Conservation (phyloP, 1,139 yeast genomes). For the Kodamaea ohmeri region DNA sequence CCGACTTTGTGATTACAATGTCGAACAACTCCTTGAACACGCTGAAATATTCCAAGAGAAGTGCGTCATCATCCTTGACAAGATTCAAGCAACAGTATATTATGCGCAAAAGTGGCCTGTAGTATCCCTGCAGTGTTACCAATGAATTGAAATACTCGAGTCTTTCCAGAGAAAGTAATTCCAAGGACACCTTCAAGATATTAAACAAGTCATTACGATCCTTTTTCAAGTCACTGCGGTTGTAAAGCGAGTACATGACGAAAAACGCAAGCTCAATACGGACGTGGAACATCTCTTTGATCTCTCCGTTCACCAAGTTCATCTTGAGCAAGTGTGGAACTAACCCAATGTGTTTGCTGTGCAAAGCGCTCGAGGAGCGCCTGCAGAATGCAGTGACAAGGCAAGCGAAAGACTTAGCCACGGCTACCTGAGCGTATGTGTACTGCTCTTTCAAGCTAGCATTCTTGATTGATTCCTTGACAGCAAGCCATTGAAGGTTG, state of each 20-base stretch:
- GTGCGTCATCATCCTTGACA: slow-evolving; percentile 38
- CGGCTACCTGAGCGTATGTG: slow-evolving; percentile 62
- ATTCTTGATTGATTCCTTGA: slow-evolving; percentile 51
- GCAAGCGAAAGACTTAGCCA: slow-evolving; percentile 78
- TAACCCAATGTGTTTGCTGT: slow-evolving; percentile 39
- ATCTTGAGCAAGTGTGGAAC: slow-evolving; percentile 50
- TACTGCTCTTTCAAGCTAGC: slow-evolving; percentile 66
- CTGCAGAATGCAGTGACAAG: slow-evolving; percentile 63
- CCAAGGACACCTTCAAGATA: slow-evolving; percentile 39
- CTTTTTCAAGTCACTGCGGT: slow-evolving; percentile 23
- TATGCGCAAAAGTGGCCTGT: slow-evolving; percentile 61
- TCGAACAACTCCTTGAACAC: slow-evolving; percentile 57
- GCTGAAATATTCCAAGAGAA: slow-evolving; percentile 49
- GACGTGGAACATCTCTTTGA: slow-evolving; percentile 52
- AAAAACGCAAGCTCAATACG: slow-evolving; percentile 71
- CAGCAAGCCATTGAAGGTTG: slow-evolving; percentile 49
- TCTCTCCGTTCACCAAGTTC: slow-evolving; percentile 52
- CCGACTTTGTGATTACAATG: slow-evolving; percentile 57
- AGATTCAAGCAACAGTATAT: slow-evolving; percentile 48
- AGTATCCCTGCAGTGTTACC: slow-evolving; percentile 39
- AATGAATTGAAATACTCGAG: slow-evolving; percentile 45
- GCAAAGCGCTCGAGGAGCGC: slow-evolving; percentile 31
- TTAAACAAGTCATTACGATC: slow-evolving; percentile 32
- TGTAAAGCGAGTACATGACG: slow-evolving; percentile 49
- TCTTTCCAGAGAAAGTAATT: slow-evolving; percentile 45